Evolutionary conservation across 352 stramenopile species (phyloP).

Genomic region (Stramenopiles sp.): DNA sequence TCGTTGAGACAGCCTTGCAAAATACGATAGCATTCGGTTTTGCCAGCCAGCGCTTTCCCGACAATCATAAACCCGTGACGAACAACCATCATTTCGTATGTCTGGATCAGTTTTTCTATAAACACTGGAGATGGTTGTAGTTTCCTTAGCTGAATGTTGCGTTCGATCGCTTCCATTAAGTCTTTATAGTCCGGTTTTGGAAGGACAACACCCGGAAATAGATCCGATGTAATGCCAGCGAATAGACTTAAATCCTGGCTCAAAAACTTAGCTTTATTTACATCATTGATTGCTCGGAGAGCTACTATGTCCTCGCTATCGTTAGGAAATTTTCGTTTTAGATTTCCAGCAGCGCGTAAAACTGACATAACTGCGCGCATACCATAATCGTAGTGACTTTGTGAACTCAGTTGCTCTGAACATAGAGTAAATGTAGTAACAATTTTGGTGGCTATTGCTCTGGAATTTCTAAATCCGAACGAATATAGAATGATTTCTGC

Average conservation of each 20-base stretch:
- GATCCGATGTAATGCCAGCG: constrained; percentile 77
- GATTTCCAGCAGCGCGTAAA: constrained; percentile 64
- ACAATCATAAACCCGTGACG: constrained; percentile 87
- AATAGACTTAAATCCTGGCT: constrained; percentile 81
- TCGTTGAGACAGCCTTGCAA: constrained; percentile 11
- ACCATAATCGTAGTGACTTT: constrained; percentile 86
- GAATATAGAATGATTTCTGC: constrained; percentile 88
- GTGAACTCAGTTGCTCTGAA: constrained; percentile 66
- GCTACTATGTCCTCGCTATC: constrained; percentile 76
- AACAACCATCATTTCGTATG: constrained; percentile 80
- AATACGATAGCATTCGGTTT: constrained; percentile 39
- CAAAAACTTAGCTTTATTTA: constrained; percentile 85
- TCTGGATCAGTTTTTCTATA: constrained; percentile 77
- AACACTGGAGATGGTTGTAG: constrained; percentile 71
- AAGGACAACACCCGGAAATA: constrained; percentile 71
- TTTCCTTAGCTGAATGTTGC: constrained; percentile 48
- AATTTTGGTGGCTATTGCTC: constrained; percentile 79
- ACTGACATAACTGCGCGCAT: constrained; percentile 86
- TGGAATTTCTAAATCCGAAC: constrained; percentile 73
- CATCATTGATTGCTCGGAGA: constrained; percentile 74
- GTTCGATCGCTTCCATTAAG: constrained; percentile 64
- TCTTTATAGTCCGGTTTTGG: constrained; percentile 56
- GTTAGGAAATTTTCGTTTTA: constrained; percentile 71
- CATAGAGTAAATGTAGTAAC: constrained; percentile 82
- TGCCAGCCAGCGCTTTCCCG: constrained; percentile 61